Evolutionary conservation across 345 rosid genomes (phyloP), one percentile per base, ranked within the genome.

Genomic region (Syzygium jambos): DNA sequence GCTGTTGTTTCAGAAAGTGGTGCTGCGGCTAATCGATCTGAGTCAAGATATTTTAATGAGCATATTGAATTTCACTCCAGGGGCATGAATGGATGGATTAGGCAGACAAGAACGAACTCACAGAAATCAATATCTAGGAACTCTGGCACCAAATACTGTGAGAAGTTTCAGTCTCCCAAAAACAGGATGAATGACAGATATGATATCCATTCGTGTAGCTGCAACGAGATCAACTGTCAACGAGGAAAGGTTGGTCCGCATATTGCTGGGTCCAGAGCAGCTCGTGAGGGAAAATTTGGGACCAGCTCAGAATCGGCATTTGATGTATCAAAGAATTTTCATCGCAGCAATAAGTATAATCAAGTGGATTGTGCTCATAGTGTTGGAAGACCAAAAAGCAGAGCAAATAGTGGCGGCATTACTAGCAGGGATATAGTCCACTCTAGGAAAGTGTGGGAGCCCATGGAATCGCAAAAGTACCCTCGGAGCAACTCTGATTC

Each of bases 391-490:
- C 88, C 91, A 85, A 95, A 92, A 93, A 91, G 88, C 91, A 97
- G 92, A 91, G 87, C 68, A 86, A 73, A 78, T n/a, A 34, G n/a
- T 13, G 88, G 89, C 86, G 93, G 87, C 87, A 93, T 82, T 90
- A 78, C 89, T 85, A 87, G 78, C 89, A 91, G 91, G 89, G 96
- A 94, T 65, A 84, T 91, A 82, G 86, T 90, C 87, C 90, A 89
- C 85, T 88, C 90, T 77, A 95, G 92, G 91, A 94, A 97, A 91
- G 95, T 96, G 83, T 94, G 97, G 98, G 98, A 95, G 90, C 94
- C 98, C 11, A 88, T 92, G 91, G 98, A 95, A 89, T 87, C 92
- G 34, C 94, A 91, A 88, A 96, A 92, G 88, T 92, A 94, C 78
- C 88, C 95, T 27, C 78, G 95, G 87, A 94, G 93, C 95, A 95